Base-by-base conservation (phyloP, 805 yeast genomes). In the Starmerella stigmatis region DNA sequence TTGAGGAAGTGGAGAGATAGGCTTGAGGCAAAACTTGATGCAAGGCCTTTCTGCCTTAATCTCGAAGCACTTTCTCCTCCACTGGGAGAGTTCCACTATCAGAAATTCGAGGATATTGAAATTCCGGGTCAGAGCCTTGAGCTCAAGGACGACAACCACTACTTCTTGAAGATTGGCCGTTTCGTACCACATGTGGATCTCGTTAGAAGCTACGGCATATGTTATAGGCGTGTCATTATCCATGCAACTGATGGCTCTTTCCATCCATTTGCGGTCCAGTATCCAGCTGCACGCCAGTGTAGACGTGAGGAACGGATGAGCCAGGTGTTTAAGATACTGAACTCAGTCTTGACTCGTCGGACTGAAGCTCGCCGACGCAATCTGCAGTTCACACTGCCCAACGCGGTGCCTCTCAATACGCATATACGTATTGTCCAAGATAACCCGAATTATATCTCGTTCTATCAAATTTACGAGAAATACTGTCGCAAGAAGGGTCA, bases 221-320 rank as follows among this genome's bases (percentile, higher is more conserved):
- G 97, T 57, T 85, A 84, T 65, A 83, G 89, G 59, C 74, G 97
- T 31, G 70, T 92, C 47, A 81, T 82, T 40, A 84, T 94, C 34
- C 76, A 96, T 39, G 97, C 97, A 11, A 85, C 85, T 56, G 96
- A 92, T 62, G 97, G 97, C 52, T 76, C 85, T 51, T 63, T 81
- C 43, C 96, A 89, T 64, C 77, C 89, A 38, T 94, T 92, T 70
- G 94, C 96, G 0, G 94, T 92, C 17, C 98, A 92, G 67, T 86
- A 83, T 63, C 98, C 99, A 6, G 94, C 97, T 13, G 96, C 96
- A 11, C 78, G 99, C 55, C 96, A 89, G 58, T 85, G 95, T 56
- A 81, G 98, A 60, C 78, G 98, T 44, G 99, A 92, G 60, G 99
- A 92, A 60, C 74, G 95, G 44, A 79, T 92, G 46, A 81, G 86